Evolutionary conservation across 1,284 basidiomycete species (phyloP), one percentile per base, ranked within the genome.

Genomic region (Amylostereum areolatum): DNA sequence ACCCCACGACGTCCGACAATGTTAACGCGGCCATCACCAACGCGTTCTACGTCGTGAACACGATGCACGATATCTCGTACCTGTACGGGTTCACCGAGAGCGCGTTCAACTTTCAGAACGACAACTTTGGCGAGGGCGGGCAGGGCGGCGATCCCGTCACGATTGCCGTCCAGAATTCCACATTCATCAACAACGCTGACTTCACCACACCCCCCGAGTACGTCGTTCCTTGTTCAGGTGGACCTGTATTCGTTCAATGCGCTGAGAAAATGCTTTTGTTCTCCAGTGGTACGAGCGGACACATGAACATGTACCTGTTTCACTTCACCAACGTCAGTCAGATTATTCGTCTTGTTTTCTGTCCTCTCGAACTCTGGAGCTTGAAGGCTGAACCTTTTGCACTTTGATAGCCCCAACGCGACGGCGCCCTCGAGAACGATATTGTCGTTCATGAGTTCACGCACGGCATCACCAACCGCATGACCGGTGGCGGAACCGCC

Each of bases 21-120:
- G 52, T 77, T 25, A 63, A 78, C 50, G 74, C 75, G n/a, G n/a
- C n/a, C n/a, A n/a, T n/a, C n/a, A n/a, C n/a, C n/a, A 79, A 80
- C 57, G 68, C 71, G 0, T 80, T 81, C 61, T 80, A 78, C 57
- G 48, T 75, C 40, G 66, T 70, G 47, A 80, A 80, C 61, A 60
- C 64, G 10, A 59, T 78, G 27, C 77, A 81, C 55, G 77, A 79
- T 57, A 62, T 75, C 35, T 62, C 67, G 36, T 80, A 79, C 61
- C 66, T 62, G 56, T 64, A 62, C 46, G 62, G 62, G 12, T 68
- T 68, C 58, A 67, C 63, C 46, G 61, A 71, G 63, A 61, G 59
- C 9, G 66, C 68, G 11, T 73, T 64, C 62, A 75, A 73, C 62
- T 77, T 73, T 66, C 74, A 75, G 59, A 67, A 61, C 43, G 63